Evolutionary conservation across 768 basidiomycete species (phyloP).

Genomic region (Suillus variegatus): DNA sequence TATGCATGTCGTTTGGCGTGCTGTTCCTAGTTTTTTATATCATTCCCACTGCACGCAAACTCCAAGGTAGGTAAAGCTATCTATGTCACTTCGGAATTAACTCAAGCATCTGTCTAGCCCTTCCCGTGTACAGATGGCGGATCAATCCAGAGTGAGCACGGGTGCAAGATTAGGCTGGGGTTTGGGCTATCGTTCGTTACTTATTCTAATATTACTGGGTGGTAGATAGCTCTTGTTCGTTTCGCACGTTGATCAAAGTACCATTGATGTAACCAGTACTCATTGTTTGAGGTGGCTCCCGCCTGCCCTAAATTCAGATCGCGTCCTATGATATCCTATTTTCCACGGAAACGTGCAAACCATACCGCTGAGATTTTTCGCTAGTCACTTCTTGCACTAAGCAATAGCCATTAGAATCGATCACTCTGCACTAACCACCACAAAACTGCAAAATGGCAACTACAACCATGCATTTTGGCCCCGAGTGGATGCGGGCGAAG

Average conservation of each 20-base stretch:
- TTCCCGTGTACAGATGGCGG: constrained; percentile 75
- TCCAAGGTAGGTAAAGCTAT: constrained; percentile 69
- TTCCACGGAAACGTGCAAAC: constrained; percentile 26
- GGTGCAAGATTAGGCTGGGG: neutral
- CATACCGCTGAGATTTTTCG: constrained; percentile 18
- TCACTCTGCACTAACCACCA: constrained; percentile 9
- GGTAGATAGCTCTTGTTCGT: neutral
- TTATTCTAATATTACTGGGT: constrained; percentile 4
- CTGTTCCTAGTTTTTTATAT: constrained; percentile 74
- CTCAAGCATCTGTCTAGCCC: constrained; percentile 38
- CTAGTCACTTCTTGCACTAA: constrained; percentile 18
- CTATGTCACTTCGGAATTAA: neutral
- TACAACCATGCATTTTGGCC: constrained; percentile 85
- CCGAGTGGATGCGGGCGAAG: constrained; percentile 91
- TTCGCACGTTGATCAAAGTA: neutral
- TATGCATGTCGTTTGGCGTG: constrained; percentile 82
- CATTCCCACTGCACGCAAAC: constrained; percentile 76
- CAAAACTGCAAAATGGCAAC: constrained; percentile 43
- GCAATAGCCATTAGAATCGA: constrained; percentile 12
- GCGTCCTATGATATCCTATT: constrained; percentile 18
- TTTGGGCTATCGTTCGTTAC: neutral
- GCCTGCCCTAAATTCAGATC: constrained; percentile 35
- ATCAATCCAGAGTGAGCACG: constrained; percentile 40
- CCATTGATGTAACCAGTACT: neutral
- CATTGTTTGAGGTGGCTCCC: constrained; percentile 5